phyloP scores from a whole-genome alignment of 108 stramenopile genomes.

The Pseudonitzschia pungens region DNA sequence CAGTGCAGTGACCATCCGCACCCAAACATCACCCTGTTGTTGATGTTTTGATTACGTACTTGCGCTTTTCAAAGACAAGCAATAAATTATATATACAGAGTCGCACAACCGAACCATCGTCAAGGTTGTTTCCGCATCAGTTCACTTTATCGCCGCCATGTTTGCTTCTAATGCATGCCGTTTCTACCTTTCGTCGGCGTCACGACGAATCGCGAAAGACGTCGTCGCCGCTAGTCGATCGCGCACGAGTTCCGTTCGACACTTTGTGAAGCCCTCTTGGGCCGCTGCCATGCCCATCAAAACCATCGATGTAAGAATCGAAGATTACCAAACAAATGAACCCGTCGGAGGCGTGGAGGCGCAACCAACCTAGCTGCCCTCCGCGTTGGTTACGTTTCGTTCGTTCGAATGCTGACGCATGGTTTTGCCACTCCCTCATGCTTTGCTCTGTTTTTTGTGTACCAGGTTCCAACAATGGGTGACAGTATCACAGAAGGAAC shows the following conservation, averaged over 20 bases:
- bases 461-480: conserved; percentile 85
- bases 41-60: not conserved
- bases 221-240: not conserved
- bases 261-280: conserved; percentile 34
- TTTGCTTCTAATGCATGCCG: conserved; percentile 13
- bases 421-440: not conserved
- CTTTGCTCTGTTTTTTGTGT: not conserved
- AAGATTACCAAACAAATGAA: not conserved
- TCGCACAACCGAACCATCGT: too few species aligned
- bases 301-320: conserved; percentile 64
- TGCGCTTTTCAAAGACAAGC: too few species aligned
- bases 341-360: not conserved
- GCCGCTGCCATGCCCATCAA: conserved; percentile 63
- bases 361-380: not conserved
- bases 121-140: not conserved
- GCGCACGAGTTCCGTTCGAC: conserved; percentile 14
- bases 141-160: not conserved
- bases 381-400: not conserved
- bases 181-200: conserved; percentile 7
- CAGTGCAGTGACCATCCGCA: not conserved
- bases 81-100: too few species aligned
- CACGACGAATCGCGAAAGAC: not conserved
- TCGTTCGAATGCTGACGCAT: not conserved
- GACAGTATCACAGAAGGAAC: conserved; percentile 98
- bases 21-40: not conserved